Conservation (phyloP, 2,329 filamentous ascomycete genomes). For the Microsporum ferrugineum region DNA sequence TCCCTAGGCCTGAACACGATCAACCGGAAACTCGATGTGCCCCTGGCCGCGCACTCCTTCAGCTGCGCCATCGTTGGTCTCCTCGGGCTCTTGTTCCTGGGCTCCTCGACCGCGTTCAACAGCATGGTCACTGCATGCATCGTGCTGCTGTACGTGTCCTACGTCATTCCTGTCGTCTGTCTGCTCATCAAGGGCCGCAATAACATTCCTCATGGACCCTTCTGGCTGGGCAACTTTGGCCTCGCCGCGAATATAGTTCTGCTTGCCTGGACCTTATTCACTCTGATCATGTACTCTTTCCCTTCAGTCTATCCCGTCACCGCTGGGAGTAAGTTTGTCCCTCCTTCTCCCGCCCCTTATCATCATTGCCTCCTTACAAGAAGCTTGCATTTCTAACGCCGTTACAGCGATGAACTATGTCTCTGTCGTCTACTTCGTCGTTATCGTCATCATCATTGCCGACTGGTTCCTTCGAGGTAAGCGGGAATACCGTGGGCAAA, state of each 20-base stretch:
- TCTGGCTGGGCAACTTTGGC: slow-evolving; percentile 38
- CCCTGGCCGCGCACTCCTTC: slow-evolving; percentile 34
- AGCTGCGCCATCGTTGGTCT: slow-evolving; percentile 37
- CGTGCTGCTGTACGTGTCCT: slow-evolving; percentile 38
- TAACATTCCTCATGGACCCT: slow-evolving; percentile 37
- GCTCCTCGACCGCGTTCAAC: slow-evolving; percentile 33
- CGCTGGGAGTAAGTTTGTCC: slow-evolving; percentile 24
- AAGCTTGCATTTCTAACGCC: background rate
- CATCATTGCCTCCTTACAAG: background rate
- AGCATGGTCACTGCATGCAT: slow-evolving; percentile 38
- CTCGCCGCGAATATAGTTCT: slow-evolving; percentile 34
- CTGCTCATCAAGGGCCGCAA: slow-evolving; percentile 37
- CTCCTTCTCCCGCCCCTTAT: background rate
- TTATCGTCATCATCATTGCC: slow-evolving; percentile 25
- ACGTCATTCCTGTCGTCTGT: slow-evolving; percentile 38
- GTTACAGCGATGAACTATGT: slow-evolving; percentile 34
- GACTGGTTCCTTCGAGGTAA: slow-evolving; percentile 29
- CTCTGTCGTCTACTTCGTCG: slow-evolving; percentile 27
- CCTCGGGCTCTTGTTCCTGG: slow-evolving; percentile 39
- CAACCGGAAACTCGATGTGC: slow-evolving; percentile 33
- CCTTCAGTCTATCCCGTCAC: slow-evolving; percentile 27
- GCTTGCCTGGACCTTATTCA: slow-evolving; percentile 39
- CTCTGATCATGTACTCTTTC: slow-evolving; percentile 38
- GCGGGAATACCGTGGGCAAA: slow-evolving; percentile 22
- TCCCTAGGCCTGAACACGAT: slow-evolving; percentile 30